Evolutionary conservation across 2,329 filamentous ascomycete genomes (phyloP).

Genomic region (Apiospora saccharicola): DNA sequence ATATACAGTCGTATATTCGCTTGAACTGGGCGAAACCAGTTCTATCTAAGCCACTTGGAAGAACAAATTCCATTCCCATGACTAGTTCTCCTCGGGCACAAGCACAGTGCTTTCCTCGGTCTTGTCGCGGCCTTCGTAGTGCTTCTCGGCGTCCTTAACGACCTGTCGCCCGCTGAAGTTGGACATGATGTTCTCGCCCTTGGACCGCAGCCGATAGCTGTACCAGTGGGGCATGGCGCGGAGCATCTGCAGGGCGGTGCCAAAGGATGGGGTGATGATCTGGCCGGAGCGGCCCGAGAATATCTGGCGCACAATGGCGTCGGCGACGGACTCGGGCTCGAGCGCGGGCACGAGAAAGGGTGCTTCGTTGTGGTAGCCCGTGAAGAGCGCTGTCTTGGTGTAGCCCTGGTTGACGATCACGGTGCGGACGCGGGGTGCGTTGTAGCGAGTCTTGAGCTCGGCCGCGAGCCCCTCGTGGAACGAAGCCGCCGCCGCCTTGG

Average conservation of each 20-base stretch:
- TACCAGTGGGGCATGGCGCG: slow-evolving; percentile 69
- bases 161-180: slow-evolving; percentile 57
- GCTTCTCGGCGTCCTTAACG: slow-evolving; percentile 51
- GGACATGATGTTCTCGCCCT: slow-evolving; percentile 50
- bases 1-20: not conserved
- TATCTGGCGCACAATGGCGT: slow-evolving; percentile 68
- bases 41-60: not conserved
- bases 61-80: too few species aligned
- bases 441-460: slow-evolving; percentile 59
- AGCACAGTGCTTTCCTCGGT: slow-evolving; percentile 32
- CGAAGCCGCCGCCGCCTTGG: slow-evolving; percentile 63
- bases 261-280: slow-evolving; percentile 60
- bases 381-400: slow-evolving; percentile 67
- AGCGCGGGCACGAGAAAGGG: slow-evolving; percentile 61
- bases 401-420: slow-evolving; percentile 71
- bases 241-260: slow-evolving; percentile 49
- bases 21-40: not conserved
- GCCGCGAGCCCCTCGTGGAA: slow-evolving; percentile 66
- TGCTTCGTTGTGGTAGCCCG: slow-evolving; percentile 59
- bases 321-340: slow-evolving; percentile 68
- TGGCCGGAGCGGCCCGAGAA: slow-evolving; percentile 63
- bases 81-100: slow-evolving; percentile 26
- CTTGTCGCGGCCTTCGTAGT: slow-evolving; percentile 41
- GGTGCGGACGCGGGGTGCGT: slow-evolving; percentile 64
- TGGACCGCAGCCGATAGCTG: slow-evolving; percentile 58